Evolutionary conservation across 345 rosid species (phyloP), one percentile per base, ranked within the genome.

Genomic region (Citrus maxima): DNA sequence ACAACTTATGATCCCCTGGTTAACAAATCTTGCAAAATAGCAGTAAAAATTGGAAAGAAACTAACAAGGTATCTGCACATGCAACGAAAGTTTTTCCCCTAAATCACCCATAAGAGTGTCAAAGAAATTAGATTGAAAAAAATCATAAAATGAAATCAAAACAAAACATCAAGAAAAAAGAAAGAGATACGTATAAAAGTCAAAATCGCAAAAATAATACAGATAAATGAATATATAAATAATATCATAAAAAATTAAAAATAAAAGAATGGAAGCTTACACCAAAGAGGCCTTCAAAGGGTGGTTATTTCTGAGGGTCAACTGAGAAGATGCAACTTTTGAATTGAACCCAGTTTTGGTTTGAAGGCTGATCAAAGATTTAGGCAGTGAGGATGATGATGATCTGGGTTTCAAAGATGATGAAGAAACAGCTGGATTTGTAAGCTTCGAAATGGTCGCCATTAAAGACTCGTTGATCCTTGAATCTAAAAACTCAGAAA

Each of bases 401-500:
- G 93, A 86, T 65, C 92, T 82, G 59, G 89, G 60, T 32, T 72
- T 83, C 67, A 70, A 22, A 34, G 90, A 78, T 10, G 93, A 77
- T 27, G 91, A 73, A 19, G 84, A 40, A 42, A 86, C 80, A 58
- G 89, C 72, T 22, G 91, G 86, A 65, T 72, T 82, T 5, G 94
- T 82, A 67, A 92, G 93, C 88, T 88, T 93, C 74, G 97, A 93
- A 83, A 92, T 84, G 86, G 97, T 88, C 18, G 97, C 92, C 98
- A 95, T 94, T 89, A 55, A 77, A 5, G 81, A 67, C 58, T 25
- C 34, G 38, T n/a, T n/a, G 65, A 70, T 8, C 58, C 1, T 54
- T 19, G 22, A 54, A 13, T 46, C 51, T 12, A 46, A 13, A 46
- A 46, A 46, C 51, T 46, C 51, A 46, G 72, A 16, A 32, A 2